Evolutionary conservation across 2,329 filamentous ascomycete species (phyloP).

Genomic region (Emmonsia crescens): DNA sequence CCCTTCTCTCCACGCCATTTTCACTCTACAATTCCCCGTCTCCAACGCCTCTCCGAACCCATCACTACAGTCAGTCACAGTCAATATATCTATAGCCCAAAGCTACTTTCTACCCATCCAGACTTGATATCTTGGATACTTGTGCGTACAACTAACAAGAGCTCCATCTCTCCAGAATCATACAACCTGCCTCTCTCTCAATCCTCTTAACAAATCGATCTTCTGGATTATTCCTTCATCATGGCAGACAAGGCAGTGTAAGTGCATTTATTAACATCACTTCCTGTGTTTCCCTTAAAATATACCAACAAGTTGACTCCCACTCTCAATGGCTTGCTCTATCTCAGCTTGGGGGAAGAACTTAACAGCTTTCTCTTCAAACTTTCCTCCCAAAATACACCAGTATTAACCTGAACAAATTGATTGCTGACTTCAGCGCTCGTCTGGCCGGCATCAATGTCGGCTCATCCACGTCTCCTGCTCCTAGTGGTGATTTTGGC

Average conservation of each 20-base stretch:
- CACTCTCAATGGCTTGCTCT: background rate
- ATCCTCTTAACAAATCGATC: background rate
- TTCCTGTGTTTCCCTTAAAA: background rate
- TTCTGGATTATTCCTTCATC: constrained; percentile 17
- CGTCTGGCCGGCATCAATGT: constrained; percentile 64
- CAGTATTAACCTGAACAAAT: background rate
- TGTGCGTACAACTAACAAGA: background rate
- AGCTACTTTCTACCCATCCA: background rate
- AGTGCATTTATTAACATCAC: constrained; percentile 17
- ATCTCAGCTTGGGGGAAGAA: background rate
- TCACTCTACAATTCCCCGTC: background rate
- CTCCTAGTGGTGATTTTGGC: constrained; percentile 69
- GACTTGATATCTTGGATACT: background rate
- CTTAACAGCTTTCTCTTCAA: background rate
- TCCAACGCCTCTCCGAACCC: background rate
- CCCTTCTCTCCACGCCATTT: background rate
- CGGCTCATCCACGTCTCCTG: constrained; percentile 48
- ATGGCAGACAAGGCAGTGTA: constrained; percentile 38
- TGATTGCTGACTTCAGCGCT: constrained; percentile 11
- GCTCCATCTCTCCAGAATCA: constrained; percentile 6
- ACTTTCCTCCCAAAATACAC: background rate
- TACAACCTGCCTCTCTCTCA: background rate
- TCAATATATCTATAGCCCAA: background rate
- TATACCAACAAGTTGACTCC: background rate
- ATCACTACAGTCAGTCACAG: background rate